Percentiles rank a stretch among this genome's conserved stretches.
Evolutionary conservation across 768 basidiomycete genomes (phyloP).

Genomic region (Psilocybe tampanensis): DNA sequence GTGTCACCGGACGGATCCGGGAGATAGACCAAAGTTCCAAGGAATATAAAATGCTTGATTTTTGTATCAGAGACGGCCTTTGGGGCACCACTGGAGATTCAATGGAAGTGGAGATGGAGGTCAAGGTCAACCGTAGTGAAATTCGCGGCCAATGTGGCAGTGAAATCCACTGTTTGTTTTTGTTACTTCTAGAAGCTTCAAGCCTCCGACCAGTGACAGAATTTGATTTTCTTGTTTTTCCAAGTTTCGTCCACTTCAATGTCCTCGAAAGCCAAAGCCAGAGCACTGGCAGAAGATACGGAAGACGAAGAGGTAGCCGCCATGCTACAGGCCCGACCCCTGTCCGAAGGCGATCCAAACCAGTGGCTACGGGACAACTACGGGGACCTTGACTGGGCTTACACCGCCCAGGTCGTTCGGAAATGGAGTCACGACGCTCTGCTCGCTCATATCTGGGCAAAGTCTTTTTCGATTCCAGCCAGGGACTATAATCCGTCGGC

Average conservation of each 20-base stretch:
- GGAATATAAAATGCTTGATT: too few relatives aligned
- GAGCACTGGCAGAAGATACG: slow-evolving; percentile 9
- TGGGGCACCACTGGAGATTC: too few relatives aligned
- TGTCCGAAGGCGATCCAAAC: slow-evolving; percentile 5
- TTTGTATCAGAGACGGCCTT: too few relatives aligned
- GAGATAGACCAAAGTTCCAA: too few relatives aligned
- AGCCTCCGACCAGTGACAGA: slow-evolving; percentile 6
- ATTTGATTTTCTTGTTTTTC: slow-evolving; percentile 8
- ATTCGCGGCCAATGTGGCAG: too few relatives aligned
- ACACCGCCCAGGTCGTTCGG: slow-evolving; percentile 16
- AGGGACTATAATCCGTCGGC: slow-evolving; percentile 20
- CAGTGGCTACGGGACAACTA: slow-evolving; percentile 16
- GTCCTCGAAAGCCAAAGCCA: slow-evolving; percentile 12
- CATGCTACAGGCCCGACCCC: slow-evolving; percentile 7
- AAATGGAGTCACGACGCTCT: slow-evolving; percentile 19
- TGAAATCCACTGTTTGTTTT: background rate
- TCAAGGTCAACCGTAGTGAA: too few relatives aligned
- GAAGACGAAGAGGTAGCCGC: slow-evolving; percentile 14
- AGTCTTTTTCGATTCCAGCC: slow-evolving; percentile 22
- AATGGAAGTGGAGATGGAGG: background rate
- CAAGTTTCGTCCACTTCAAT: background rate
- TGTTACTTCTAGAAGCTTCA: background rate
- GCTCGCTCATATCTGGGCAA: slow-evolving; percentile 16
- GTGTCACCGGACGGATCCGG: too few relatives aligned
- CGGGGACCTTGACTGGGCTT: slow-evolving; percentile 25